Percentiles rank a stretch among this genome's conserved stretches.
Evolutionary conservation across 2,329 filamentous ascomycete species (phyloP).

Genomic region (Hymenoscyphus fructigenus): DNA sequence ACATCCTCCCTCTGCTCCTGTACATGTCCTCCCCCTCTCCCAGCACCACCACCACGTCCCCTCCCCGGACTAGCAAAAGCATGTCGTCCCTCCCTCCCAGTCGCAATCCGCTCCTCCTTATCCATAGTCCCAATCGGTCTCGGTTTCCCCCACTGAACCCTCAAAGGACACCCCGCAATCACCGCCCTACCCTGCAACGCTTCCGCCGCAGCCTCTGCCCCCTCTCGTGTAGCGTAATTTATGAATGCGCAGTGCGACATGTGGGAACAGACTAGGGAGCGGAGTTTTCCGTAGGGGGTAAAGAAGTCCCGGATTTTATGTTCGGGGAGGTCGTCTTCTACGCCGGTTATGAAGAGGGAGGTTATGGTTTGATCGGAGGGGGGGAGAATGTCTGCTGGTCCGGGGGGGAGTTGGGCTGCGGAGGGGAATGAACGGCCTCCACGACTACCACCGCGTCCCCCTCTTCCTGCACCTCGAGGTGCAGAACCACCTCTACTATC

Average conservation of each 20-base stretch:
- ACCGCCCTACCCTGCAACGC: conserved; percentile 85
- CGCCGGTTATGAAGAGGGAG: conserved; percentile 89
- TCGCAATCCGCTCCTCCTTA: conserved; percentile 76
- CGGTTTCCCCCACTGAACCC: conserved; percentile 90
- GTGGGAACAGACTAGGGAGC: conserved; percentile 92
- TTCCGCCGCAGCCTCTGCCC: conserved; percentile 80
- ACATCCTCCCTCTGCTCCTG: conserved; percentile 31
- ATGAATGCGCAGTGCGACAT: conserved; percentile 96
- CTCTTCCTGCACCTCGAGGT: conserved; percentile 35
- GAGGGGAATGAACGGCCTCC: conserved; percentile 62
- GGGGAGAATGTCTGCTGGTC: conserved; percentile 80
- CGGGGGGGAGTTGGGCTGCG: conserved; percentile 72
- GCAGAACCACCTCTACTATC: conserved; percentile 55
- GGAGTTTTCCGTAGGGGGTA: conserved; percentile 81
- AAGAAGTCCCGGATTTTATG: conserved; percentile 90
- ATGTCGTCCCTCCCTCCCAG: conserved; percentile 74
- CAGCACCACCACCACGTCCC: conserved; percentile 39
- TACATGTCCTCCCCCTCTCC: conserved; percentile 32
- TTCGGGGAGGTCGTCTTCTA: conserved; percentile 95
- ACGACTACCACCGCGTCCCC: conserved; percentile 41
- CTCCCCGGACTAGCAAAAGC: conserved; percentile 49
- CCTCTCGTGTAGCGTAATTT: conserved; percentile 84
- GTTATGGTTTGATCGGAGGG: conserved; percentile 83
- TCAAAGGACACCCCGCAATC: conserved; percentile 84
- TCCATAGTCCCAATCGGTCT: conserved; percentile 91